Base-by-base conservation (phyloP, 208 protist species). In the Leptomonas seymouri region DNA sequence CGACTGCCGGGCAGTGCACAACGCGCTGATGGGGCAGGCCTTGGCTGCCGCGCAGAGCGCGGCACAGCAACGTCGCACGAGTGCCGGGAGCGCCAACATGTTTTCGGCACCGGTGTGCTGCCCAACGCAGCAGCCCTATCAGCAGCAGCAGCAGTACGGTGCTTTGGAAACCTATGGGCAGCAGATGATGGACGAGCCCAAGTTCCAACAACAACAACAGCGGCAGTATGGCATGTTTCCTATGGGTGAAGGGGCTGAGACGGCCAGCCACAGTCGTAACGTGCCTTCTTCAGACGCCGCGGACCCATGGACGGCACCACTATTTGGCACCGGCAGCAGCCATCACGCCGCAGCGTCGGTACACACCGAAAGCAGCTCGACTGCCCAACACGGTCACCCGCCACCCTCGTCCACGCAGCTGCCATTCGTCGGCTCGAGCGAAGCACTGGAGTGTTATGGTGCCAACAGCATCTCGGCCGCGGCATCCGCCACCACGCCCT, bases 1-100 rank as follows among this genome's bases (percentile, higher is more conserved):
- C 20, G 87, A 92, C 39, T 69, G 87, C 8, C 59, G 74, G 59
- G 77, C 76, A 8, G 84, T 95, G 49, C 74, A 93, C 61, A 50
- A 84, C 23, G 61, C 42, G 39, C 66, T 77, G 48, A 78, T 81
- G 70, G 60, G 67, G 69, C 67, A 75, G 48, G 61, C 62, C 6
- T 2, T 67, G 30, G 53, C 54, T 0, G 64, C 64, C 20, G 45
- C 63, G 25, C 58, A 41, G 42, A 39, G 16, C 14, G 58, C 58
- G 15, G 58, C 46, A 3, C 60, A 46, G 31, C 59, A 36, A 8
- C 66, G n/a, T 46, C 12, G 23, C 34, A 59, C 50, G 27, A 53
- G n/a, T 36, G 60, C n/a, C 9, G 71, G 49, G 18, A 58, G 55
- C 46, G 34, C 44, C 53, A 46, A 18, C 30, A 5, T n/a, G 21